A percentile compares a stretch with the other conserved stretches of the same genome.
These are phyloP conservation scores for Eucalyptus coolabah DNA, from an alignment of 345 rosid species.

Conservation along the genomic window DNA sequence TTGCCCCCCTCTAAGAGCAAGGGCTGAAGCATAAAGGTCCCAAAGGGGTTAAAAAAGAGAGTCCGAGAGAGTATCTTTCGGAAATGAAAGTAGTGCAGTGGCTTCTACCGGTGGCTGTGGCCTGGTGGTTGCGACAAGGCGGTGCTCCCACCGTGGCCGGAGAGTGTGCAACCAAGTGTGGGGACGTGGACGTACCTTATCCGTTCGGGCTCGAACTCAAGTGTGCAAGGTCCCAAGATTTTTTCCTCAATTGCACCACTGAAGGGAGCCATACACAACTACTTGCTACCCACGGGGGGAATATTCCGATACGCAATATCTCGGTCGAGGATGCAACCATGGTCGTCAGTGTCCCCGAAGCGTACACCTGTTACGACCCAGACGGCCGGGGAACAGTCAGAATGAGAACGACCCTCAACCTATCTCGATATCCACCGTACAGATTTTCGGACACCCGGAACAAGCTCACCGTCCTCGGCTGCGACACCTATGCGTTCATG, in stretches of 20 bases:
- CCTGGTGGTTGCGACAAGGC: background rate
- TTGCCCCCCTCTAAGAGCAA: background rate
- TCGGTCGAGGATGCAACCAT: background rate
- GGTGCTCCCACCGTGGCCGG: background rate
- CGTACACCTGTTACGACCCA: rapidly evolving
- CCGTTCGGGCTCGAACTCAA: background rate
- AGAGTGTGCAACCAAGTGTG: background rate
- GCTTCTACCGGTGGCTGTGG: background rate
- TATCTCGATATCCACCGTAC: rapidly evolving
- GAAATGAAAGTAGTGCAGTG: background rate
- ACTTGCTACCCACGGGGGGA: rapidly evolving
- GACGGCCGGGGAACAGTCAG: background rate
- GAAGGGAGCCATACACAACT: background rate
- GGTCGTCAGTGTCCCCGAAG: background rate
- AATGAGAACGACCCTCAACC: background rate
- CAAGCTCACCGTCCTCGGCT: background rate
- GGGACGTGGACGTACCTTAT: background rate
- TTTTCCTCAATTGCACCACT: background rate
- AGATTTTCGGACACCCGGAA: background rate
- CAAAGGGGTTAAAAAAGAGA: background rate
- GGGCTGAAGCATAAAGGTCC: background rate
- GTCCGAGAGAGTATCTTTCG: rapidly evolving
- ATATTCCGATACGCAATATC: background rate
- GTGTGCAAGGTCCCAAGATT: background rate
- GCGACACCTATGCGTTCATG: background rate